Conservation (phyloP, 805 yeast species). For the Starmerella potacharoeniae region DNA sequence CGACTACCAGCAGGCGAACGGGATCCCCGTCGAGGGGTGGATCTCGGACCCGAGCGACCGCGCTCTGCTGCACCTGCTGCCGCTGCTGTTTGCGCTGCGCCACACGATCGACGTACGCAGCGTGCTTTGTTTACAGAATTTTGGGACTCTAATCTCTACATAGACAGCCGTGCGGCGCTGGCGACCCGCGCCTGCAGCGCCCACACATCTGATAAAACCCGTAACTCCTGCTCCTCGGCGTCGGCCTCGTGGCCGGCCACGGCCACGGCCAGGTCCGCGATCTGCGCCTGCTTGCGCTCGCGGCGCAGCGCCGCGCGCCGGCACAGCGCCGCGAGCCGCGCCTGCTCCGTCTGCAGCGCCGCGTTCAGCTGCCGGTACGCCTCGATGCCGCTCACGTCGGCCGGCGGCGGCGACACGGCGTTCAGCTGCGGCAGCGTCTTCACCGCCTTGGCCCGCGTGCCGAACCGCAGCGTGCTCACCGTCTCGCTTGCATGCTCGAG, state of each 20-base stretch:
- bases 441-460: slow-evolving; percentile 57
- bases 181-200: slow-evolving; percentile 7
- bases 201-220: slow-evolving; percentile 4
- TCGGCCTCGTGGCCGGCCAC: not conserved
- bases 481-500: slow-evolving; percentile 50
- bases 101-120: slow-evolving; percentile 76
- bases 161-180: not conserved
- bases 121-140: slow-evolving; percentile 53
- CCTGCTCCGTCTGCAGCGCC: slow-evolving; percentile 4
- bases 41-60: slow-evolving; percentile 88
- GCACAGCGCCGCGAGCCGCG: slow-evolving; percentile 4
- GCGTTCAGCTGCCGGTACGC: not conserved
- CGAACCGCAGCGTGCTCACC: slow-evolving; percentile 60
- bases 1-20: slow-evolving; percentile 73
- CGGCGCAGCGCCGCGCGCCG: not conserved
- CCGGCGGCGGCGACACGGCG: not conserved
- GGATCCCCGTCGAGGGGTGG: slow-evolving; percentile 94
- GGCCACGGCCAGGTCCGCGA: not conserved
- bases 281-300: not conserved
- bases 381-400: not conserved
- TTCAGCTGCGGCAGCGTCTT: slow-evolving; percentile 22
- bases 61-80: slow-evolving; percentile 69
- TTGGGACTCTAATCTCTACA: not conserved
- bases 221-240: not conserved
- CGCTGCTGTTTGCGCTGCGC: slow-evolving; percentile 64